Percentiles rank a stretch among this genome's conserved stretches.
phyloP scores from a whole-genome alignment of 2,329 filamentous ascomycete species.

The Tolypocladium tropicale region DNA sequence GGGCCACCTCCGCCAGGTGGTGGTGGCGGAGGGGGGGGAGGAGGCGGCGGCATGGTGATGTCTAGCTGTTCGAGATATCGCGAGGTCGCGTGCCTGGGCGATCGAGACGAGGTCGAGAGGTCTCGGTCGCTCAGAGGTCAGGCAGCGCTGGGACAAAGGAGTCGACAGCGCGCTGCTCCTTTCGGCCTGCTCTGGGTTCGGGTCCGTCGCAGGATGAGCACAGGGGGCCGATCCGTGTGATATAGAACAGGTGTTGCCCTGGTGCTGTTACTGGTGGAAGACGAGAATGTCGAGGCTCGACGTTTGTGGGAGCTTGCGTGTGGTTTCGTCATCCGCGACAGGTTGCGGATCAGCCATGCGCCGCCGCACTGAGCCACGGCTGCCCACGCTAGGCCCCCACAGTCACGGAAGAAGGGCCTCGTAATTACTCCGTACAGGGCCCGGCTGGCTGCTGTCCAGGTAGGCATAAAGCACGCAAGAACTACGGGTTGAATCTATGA shows the following conservation, averaged over 20 bases:
- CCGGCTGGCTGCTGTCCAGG: too few species aligned
- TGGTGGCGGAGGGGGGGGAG: constrained; percentile 63
- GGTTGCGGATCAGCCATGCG: neutral
- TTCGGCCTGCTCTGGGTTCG: neutral
- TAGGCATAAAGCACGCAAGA: neutral
- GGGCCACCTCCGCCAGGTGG: constrained; percentile 52
- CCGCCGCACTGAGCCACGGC: constrained; percentile 1
- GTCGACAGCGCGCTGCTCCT: neutral
- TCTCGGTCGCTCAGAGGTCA: neutral
- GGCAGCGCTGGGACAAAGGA: neutral
- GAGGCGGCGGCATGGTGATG: constrained; percentile 36
- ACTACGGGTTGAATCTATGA: too few species aligned
- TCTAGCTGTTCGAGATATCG: neutral
- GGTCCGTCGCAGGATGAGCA: neutral
- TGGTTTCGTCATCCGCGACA: constrained; percentile 10
- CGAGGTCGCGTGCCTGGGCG: constrained; percentile 1
- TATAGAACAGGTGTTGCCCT: neutral
- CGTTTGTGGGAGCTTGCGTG: constrained; percentile 5
- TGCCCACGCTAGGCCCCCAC: neutral
- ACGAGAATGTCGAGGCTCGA: neutral
- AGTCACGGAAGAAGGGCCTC: neutral
- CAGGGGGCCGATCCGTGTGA: neutral
- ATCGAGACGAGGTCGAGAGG: neutral
- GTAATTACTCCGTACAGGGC: too few species aligned
- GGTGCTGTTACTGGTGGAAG: neutral